Evolutionary conservation across 139 green algal species (phyloP).

Genomic region (Axilococcus clingmanii): DNA sequence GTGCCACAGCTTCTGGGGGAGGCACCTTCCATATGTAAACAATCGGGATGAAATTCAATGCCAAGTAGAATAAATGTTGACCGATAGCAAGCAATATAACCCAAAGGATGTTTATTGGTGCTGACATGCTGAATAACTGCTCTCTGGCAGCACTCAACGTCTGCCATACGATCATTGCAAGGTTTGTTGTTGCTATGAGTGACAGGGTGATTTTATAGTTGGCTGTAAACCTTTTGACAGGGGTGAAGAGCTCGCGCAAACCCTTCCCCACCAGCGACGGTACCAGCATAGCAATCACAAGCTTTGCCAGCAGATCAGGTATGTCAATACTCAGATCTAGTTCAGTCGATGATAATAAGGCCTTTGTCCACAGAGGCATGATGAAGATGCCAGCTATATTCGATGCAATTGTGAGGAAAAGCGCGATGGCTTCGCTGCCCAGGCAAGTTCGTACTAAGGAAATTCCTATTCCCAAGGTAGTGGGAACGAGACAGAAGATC

Average conservation of each 20-base stretch:
- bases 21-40: slow-evolving; percentile 18
- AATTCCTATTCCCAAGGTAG: slow-evolving; percentile 68
- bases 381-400: slow-evolving; percentile 75
- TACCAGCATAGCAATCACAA: slow-evolving; percentile 52
- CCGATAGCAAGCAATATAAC: slow-evolving; percentile 39
- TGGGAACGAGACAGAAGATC: slow-evolving; percentile 71
- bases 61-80: slow-evolving; percentile 50
- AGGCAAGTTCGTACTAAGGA: slow-evolving; percentile 34
- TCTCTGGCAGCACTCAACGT: slow-evolving; percentile 38
- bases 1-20: slow-evolving; percentile 22
- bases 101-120: slow-evolving; percentile 35
- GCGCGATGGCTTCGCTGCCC: slow-evolving; percentile 65
- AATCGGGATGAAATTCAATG: slow-evolving; percentile 23
- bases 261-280: slow-evolving; percentile 33
- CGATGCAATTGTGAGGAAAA: slow-evolving; percentile 65
- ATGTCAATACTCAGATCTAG: slow-evolving; percentile 24
- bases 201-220: slow-evolving; percentile 30
- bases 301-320: slow-evolving; percentile 60
- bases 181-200: slow-evolving; percentile 40
- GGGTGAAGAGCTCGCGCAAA: slow-evolving; percentile 8
- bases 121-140: slow-evolving; percentile 31
- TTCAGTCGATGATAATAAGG: slow-evolving; percentile 26
- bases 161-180: slow-evolving; percentile 73
- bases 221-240: slow-evolving; percentile 26
- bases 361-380: slow-evolving; percentile 43